Conservation (phyloP, 2,329 filamentous ascomycete species). For the Alternaria novae-zelandiae region DNA sequence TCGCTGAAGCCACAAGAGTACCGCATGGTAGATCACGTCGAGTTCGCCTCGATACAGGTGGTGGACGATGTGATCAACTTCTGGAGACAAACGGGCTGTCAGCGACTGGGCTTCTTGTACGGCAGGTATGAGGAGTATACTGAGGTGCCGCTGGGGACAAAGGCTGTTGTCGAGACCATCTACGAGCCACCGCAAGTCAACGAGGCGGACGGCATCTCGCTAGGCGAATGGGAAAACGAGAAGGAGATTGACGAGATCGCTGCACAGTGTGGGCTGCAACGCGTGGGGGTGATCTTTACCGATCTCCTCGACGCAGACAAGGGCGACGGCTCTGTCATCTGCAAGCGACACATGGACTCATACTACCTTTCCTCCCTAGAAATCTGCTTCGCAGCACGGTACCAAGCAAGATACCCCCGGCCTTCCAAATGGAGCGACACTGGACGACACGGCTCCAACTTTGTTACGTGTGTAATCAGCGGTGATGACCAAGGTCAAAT, state of each 20-base stretch:
- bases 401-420: slow-evolving; percentile 88
- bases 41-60: slow-evolving; percentile 84
- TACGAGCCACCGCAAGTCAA: slow-evolving; percentile 94
- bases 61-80: slow-evolving; percentile 91
- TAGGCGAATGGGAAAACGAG: slow-evolving; percentile 86
- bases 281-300: slow-evolving; percentile 92
- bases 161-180: slow-evolving; percentile 95
- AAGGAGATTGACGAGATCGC: slow-evolving; percentile 81
- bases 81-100: slow-evolving; percentile 84
- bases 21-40: slow-evolving; percentile 97
- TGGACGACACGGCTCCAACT: slow-evolving; percentile 91
- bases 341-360: slow-evolving; percentile 94
- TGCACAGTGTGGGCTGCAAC: slow-evolving; percentile 81
- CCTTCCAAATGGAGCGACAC: slow-evolving; percentile 97
- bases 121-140: slow-evolving; percentile 89
- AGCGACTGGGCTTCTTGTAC: slow-evolving; percentile 89
- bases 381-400: slow-evolving; percentile 83
- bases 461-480: slow-evolving; percentile 95
- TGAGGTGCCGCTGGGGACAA: slow-evolving; percentile 90
- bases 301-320: slow-evolving; percentile 83
- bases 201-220: slow-evolving; percentile 85
- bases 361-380: slow-evolving; percentile 94
- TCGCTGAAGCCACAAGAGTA: slow-evolving; percentile 92
- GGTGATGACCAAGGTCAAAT: slow-evolving; percentile 91
- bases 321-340: slow-evolving; percentile 85